phyloP scores from a whole-genome alignment of 768 basidiomycete species.

The Tricholoma bakamatsutake region DNA sequence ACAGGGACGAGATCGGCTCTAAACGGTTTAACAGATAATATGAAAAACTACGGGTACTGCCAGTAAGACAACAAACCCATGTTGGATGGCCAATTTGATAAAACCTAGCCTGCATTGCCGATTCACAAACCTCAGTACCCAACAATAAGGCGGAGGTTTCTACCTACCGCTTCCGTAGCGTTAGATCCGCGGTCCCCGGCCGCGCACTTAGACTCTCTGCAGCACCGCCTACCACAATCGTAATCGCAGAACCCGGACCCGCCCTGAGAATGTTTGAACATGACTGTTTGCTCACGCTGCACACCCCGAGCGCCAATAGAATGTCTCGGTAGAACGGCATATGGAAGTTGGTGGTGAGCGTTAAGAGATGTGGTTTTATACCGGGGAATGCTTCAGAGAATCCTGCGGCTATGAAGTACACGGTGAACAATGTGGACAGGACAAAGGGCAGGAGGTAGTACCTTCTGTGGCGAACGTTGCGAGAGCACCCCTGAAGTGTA shows the following conservation, averaged over 20 bases:
- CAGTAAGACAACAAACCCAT: conserved; percentile 52
- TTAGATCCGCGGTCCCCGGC: conserved; percentile 94
- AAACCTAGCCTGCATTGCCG: conserved; percentile 68
- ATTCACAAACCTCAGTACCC: background rate
- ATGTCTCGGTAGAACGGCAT: conserved; percentile 94
- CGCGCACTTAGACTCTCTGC: conserved; percentile 91
- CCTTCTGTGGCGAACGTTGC: conserved; percentile 97
- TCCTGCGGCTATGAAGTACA: conserved; percentile 57
- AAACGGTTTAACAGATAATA: background rate
- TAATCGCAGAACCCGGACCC: conserved; percentile 68
- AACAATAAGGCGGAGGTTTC: background rate
- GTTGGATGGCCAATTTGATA: conserved; percentile 88
- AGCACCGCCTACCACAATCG: conserved; percentile 95
- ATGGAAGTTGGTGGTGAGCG: conserved; percentile 83
- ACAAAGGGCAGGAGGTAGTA: conserved; percentile 17
- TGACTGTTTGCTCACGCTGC: conserved; percentile 85
- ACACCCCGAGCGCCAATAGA: conserved; percentile 79
- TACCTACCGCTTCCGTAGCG: conserved; percentile 62
- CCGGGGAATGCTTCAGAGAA: conserved; percentile 90
- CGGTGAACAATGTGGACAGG: conserved; percentile 1
- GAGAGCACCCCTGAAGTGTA: conserved; percentile 69
- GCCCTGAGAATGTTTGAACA: conserved; percentile 81
- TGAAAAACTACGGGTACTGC: conserved; percentile 1
- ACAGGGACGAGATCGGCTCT: conserved; percentile 96
- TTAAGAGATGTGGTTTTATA: conserved; percentile 89